Evolutionary conservation across 2,329 filamentous ascomycete species (phyloP).

Genomic region (Didymella keratinophila): DNA sequence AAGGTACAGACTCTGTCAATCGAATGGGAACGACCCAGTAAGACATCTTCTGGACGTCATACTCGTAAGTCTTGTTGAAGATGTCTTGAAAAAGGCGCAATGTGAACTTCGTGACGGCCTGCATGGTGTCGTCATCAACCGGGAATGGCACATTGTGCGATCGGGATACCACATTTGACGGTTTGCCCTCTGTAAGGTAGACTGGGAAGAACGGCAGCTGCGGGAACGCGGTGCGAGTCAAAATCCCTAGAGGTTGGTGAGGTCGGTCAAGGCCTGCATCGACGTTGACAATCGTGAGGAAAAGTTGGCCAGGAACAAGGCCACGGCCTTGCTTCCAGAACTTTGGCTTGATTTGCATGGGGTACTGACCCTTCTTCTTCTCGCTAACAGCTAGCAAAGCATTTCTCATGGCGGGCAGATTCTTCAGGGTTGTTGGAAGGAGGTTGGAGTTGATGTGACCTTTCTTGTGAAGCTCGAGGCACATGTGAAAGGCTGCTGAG

Average conservation of each 20-base stretch:
- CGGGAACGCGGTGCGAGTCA: slow-evolving; percentile 73
- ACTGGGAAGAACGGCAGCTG: slow-evolving; percentile 72
- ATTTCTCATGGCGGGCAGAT: slow-evolving; percentile 83
- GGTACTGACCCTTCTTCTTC: slow-evolving; percentile 76
- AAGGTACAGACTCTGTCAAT: slow-evolving; percentile 1
- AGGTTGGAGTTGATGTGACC: slow-evolving; percentile 77
- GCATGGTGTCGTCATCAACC: slow-evolving; percentile 56
- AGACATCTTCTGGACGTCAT: slow-evolving; percentile 69
- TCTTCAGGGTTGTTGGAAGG: slow-evolving; percentile 74
- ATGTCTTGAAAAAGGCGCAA: slow-evolving; percentile 80
- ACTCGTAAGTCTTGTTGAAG: slow-evolving; percentile 86
- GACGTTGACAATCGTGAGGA: slow-evolving; percentile 68
- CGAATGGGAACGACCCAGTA: slow-evolving; percentile 80
- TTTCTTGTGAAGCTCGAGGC: slow-evolving; percentile 70
- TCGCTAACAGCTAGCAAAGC: slow-evolving; percentile 81
- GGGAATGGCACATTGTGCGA: slow-evolving; percentile 56
- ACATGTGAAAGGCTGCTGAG: slow-evolving; percentile 86
- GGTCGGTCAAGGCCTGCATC: slow-evolving; percentile 64
- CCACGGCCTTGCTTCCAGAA: slow-evolving; percentile 68
- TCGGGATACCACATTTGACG: slow-evolving; percentile 65
- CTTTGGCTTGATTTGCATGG: slow-evolving; percentile 79
- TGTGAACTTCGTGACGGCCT: slow-evolving; percentile 74
- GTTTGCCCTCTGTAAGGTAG: slow-evolving; percentile 71
- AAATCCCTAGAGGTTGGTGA: slow-evolving; percentile 71
- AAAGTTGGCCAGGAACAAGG: slow-evolving; percentile 62